These are phyloP conservation scores for Colletotrichum tropicale DNA, from an alignment of 2,329 filamentous ascomycete species.

Conservation along the genomic window DNA sequence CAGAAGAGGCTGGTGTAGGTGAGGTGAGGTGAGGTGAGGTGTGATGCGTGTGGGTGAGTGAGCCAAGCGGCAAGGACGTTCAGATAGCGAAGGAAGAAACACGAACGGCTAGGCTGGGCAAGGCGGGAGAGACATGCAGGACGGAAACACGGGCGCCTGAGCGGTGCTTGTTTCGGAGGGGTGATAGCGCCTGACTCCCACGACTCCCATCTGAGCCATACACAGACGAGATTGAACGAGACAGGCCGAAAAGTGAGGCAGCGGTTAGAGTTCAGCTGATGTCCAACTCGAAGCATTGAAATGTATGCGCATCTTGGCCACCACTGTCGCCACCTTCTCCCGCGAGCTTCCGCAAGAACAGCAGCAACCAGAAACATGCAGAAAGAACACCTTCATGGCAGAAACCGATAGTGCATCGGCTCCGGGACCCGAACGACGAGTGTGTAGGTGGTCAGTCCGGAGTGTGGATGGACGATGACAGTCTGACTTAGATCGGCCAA, in stretches of 20 bases:
- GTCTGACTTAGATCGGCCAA: not conserved
- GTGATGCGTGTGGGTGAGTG: not conserved
- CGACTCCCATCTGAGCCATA: not conserved
- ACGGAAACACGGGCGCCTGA: constrained; percentile 17
- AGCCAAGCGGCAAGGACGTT: not conserved
- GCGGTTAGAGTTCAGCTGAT: constrained; percentile 14
- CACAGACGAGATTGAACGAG: not conserved
- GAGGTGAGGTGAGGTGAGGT: not conserved
- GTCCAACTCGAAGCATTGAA: constrained; percentile 9
- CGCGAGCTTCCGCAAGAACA: not conserved
- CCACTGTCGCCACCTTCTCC: not conserved
- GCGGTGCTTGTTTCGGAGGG: constrained; percentile 15
- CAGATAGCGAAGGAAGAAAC: constrained; percentile 1
- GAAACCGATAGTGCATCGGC: not conserved
- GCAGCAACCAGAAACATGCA: not conserved
- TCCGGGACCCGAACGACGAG: not conserved
- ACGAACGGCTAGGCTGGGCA: not conserved
- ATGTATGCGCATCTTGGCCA: constrained; percentile 16
- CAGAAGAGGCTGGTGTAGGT: not conserved
- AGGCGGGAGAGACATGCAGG: constrained; percentile 1
- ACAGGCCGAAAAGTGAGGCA: constrained; percentile 10
- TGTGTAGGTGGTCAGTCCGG: not conserved
- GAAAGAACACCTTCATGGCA: not conserved
- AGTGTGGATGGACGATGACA: not conserved
- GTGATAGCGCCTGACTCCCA: constrained; percentile 8